These are phyloP conservation scores for Candida tetrigidarum DNA, from an alignment of 1,139 yeast species.

Conservation along the genomic window DNA sequence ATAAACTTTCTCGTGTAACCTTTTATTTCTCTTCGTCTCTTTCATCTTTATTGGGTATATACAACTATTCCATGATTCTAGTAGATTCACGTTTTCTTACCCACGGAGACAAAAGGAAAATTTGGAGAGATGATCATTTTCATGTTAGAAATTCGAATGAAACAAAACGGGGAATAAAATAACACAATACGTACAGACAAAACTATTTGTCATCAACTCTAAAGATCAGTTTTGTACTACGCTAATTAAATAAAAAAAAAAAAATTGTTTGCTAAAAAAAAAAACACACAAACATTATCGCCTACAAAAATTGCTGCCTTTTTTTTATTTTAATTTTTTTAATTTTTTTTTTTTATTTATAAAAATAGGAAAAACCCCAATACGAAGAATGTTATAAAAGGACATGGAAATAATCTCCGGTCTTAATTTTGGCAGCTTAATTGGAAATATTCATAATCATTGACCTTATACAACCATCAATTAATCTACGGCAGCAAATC, in stretches of 20 bases:
- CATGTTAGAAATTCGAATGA: conserved; percentile 1
- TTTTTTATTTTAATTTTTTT: not conserved
- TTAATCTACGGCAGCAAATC: too few species aligned
- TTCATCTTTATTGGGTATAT: not conserved
- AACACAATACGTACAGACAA: not conserved
- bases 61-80: too few species aligned
- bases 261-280: not conserved
- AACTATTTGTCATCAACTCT: not conserved
- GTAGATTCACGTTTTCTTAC: too few species aligned
- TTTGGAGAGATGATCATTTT: conserved; percentile 1
- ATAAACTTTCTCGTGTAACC: not conserved
- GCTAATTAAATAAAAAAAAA: not conserved
- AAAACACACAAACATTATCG: too few species aligned
- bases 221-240: not conserved
- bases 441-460: too few species aligned
- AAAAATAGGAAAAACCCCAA: too few species aligned
- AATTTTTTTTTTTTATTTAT: too few species aligned
- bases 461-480: too few species aligned
- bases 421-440: conserved; percentile 3
- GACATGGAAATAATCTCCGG: conserved; percentile 4
- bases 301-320: conserved; percentile 4
- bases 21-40: not conserved
- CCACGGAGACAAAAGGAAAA: too few species aligned
- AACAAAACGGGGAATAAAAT: not conserved
- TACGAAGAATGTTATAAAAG: conserved; percentile 1